These are phyloP conservation scores for Malania oleifera DNA, from an alignment of 164 flowering plant genomes.

Conservation along the genomic window DNA sequence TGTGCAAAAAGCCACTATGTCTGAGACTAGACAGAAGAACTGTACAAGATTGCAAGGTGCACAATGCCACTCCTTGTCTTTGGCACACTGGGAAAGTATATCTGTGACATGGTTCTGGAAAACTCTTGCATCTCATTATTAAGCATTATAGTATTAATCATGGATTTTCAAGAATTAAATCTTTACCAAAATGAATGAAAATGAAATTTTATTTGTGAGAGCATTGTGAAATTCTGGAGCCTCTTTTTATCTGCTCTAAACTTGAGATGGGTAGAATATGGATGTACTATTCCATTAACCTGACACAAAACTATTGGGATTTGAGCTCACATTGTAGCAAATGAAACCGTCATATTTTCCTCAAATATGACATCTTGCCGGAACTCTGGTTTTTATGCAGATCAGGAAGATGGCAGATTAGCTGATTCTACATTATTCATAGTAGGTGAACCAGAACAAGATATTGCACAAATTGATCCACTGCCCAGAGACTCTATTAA, in stretches of 20 bases:
- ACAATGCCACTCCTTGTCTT: not conserved
- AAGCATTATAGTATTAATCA: not conserved
- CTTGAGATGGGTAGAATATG: no score
- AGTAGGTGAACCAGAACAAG: constrained; percentile 13
- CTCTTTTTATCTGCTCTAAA: no score
- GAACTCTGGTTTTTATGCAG: constrained; percentile 19
- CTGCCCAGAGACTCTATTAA: constrained; percentile 3
- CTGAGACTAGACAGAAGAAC: constrained; percentile 5
- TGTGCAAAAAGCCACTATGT: constrained; percentile 4
- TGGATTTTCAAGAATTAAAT: not conserved
- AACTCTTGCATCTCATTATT: not conserved
- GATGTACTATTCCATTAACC: not conserved
- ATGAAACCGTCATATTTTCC: constrained; percentile 1
- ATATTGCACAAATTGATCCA: constrained; percentile 14
- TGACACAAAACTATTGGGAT: not conserved
- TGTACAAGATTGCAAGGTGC: constrained; percentile 18
- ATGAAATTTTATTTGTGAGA: not conserved
- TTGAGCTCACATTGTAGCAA: not conserved
- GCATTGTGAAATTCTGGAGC: no score
- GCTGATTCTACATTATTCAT: constrained; percentile 11
- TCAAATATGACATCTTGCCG: not conserved
- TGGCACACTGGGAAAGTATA: not conserved
- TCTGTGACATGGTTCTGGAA: not conserved
- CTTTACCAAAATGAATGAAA: not conserved
- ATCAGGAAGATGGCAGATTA: constrained; percentile 7